Conservation (phyloP, 2,329 filamentous ascomycete species). For the Aspergillus sojae region DNA sequence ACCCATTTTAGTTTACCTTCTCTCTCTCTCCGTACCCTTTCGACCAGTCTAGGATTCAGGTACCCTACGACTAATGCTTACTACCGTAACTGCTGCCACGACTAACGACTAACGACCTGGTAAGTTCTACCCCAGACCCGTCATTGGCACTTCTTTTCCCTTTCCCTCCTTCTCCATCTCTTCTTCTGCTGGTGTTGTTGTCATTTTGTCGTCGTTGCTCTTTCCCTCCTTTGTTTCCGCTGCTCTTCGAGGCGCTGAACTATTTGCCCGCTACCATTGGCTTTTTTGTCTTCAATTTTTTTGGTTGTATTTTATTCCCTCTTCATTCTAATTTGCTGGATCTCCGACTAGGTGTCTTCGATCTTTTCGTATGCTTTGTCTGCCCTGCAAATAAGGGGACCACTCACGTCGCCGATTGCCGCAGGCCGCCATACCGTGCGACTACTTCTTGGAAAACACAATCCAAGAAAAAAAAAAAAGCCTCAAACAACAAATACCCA, state of each 20-base stretch:
- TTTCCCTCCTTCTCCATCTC: slow-evolving; percentile 7
- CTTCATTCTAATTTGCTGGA: slow-evolving; percentile 5
- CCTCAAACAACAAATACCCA: background rate
- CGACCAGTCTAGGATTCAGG: slow-evolving; percentile 7
- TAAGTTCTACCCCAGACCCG: slow-evolving; percentile 18
- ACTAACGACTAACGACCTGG: slow-evolving; percentile 5
- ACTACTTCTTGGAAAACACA: slow-evolving; percentile 9
- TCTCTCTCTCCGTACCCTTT: background rate
- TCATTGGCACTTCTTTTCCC: slow-evolving; percentile 12
- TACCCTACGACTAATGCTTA: slow-evolving; percentile 5
- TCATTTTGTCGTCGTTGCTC: slow-evolving; percentile 1
- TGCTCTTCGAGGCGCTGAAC: background rate
- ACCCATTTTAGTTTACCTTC: slow-evolving; percentile 1
- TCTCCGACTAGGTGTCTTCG: slow-evolving; percentile 7
- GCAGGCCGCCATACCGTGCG: slow-evolving; percentile 26
- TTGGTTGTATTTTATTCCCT: slow-evolving; percentile 5
- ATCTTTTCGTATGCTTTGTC: slow-evolving; percentile 2
- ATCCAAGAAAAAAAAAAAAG: background rate
- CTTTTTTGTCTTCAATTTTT: slow-evolving; percentile 2
- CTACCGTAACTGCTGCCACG: background rate
- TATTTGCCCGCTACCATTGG: slow-evolving; percentile 3
- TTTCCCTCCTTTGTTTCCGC: slow-evolving; percentile 6
- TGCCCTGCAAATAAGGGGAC: slow-evolving; percentile 10
- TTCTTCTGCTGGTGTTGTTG: slow-evolving; percentile 1
- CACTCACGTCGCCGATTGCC: slow-evolving; percentile 22